Evolutionary conservation across 2,329 filamentous ascomycete species (phyloP), one percentile per base, ranked within the genome.

Genomic region (Clonostachys rosea): DNA sequence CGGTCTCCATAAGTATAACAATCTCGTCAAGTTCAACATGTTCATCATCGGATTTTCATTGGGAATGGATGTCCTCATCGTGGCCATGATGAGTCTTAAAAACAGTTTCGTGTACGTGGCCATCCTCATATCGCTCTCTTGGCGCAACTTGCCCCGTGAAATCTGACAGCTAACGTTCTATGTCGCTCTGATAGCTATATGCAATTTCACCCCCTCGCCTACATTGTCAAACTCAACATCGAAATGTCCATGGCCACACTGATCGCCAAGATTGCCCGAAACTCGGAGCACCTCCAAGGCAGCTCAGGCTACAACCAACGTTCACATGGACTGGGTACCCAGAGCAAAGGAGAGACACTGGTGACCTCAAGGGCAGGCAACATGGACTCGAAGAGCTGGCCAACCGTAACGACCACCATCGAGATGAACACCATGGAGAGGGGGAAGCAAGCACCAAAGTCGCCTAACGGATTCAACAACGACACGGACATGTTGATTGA

Each of bases 211-310:
- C 74, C 75, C 0, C 60, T 78, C 5, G 74, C 73, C 12, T 78
- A 77, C 52, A 66, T 72, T n/a, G 72, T 77, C 42, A 78, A 78
- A 48, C 64, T 78, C 36, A 73, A 78, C 52, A 78, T 78, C 51
- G 75, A 78, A 54, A 71, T 78, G 67, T 69, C 69, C 12, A 77
- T 78, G 73, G 73, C 75, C 44, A 69, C 71, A 35, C 67, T 78
- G 20, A 78, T 78, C 51, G 68, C 59, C 36, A 68, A 66, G 45
- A 60, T 72, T 17, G 61, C 61, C 2, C 24, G 24, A 30, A 30
- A 30, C 24, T 30, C 24, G 24, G 24, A 51, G 30, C 14, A 20
- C 14, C 4, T 4, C 40, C 17, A 24, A n/a, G 13, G 18, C 14
- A 42, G 13, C 14, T 24, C 18, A 42, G 40, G 30, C 12, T 42